These are phyloP conservation scores for Mycena vulgaris DNA, from an alignment of 768 basidiomycete species.

Conservation along the genomic window DNA sequence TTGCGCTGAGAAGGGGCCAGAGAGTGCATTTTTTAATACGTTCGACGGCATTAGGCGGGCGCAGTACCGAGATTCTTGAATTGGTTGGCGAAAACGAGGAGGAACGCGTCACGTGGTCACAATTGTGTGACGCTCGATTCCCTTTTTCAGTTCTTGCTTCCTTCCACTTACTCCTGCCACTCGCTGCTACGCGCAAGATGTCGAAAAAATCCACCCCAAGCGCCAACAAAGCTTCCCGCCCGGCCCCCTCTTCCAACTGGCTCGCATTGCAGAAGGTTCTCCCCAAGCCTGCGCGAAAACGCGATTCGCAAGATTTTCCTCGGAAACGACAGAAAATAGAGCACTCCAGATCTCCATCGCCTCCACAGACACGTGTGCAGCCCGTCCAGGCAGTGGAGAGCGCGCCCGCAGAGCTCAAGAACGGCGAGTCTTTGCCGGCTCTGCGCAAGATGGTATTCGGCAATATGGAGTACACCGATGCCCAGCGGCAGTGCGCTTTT, in stretches of 20 bases:
- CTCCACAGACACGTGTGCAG: not conserved
- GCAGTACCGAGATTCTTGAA: no score
- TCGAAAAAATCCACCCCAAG: no score
- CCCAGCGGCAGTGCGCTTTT: slow-evolving; percentile 59
- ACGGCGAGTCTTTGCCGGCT: slow-evolving; percentile 62
- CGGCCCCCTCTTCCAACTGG: slow-evolving; percentile 71
- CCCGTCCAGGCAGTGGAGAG: not conserved
- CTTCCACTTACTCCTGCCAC: no score
- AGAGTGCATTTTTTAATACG: no score
- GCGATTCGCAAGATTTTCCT: slow-evolving; percentile 32
- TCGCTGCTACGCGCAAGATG: no score
- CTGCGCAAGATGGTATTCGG: slow-evolving; percentile 72
- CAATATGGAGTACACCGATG: slow-evolving; percentile 54
- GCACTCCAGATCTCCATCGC: slow-evolving; percentile 34
- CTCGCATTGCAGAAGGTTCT: slow-evolving; percentile 62
- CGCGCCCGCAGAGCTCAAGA: slow-evolving; percentile 49
- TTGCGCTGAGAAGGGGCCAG: no score
- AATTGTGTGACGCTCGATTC: no score
- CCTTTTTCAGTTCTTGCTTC: no score
- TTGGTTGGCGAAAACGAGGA: no score
- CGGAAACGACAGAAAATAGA: slow-evolving; percentile 51
- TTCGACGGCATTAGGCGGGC: no score
- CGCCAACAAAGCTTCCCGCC: not conserved
- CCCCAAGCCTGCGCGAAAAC: slow-evolving; percentile 22
- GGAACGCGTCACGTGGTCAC: no score